Base-by-base conservation (phyloP, 225 moss, liverwort and hornwort species). In the Rhytidiadelphus loreus region DNA sequence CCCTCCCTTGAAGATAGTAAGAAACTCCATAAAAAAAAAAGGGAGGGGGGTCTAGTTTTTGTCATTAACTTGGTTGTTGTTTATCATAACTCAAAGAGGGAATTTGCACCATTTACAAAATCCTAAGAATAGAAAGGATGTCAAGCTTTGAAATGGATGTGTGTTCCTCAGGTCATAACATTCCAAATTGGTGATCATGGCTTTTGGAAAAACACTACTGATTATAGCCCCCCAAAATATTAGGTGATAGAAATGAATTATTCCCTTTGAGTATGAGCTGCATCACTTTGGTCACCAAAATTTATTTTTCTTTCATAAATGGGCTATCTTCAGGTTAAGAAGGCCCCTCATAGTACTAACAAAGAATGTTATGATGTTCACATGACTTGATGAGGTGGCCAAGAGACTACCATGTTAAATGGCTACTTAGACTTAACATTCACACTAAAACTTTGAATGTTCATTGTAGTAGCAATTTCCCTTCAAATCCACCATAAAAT, bases 221-320 rank as follows among this genome's bases (percentile, higher is more conserved):
- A 14, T 2, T 58, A 3, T 39, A 39, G 4, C 8, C 23, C 7
- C 13, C 12, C 1, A 22, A 68, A 68, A 22, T 68, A 68, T 23
- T 23, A 0, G 7, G 1, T 68, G 23, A n/a, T n/a, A 23, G 13
- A 68, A 12, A 68, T 4, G 4, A 68, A 23, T 68, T 23, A 12
- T 23, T 7, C 1, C 2, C 1, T 68, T 0, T 68, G n/a, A n/a
- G n/a, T n/a, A 1, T 13, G 2, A 24, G 39, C 7, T 24, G 23
- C 0, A 23, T 39, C 5, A 69, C 25, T 6, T 68, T n/a, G n/a
- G n/a, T n/a, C n/a, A n/a, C n/a, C n/a, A n/a, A 3, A 24, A 25
- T 39, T 12, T 39, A 39, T 39, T 68, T 39, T 39, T 0, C 39
- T 4, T 2, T 39, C 14, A 24, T 24, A 24, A 0, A 24, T 14